phyloP scores from a whole-genome alignment of 1,284 basidiomycete species.

The Rhodotorula sp. region DNA sequence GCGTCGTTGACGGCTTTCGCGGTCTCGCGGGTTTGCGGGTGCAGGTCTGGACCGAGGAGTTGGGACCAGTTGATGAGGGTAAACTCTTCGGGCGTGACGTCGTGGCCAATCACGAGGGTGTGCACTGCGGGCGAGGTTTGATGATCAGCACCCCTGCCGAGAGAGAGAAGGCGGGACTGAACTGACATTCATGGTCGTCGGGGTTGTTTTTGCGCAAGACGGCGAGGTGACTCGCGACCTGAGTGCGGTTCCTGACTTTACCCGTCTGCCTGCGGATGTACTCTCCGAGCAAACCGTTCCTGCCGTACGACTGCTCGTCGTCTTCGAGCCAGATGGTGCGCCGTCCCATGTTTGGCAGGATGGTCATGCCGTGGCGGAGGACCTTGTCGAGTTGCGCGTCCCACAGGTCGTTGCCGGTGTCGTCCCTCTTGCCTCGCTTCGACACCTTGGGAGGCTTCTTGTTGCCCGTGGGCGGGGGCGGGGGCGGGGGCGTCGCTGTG shows the following conservation, averaged over 20 bases:
- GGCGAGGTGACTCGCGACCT: constrained; percentile 13
- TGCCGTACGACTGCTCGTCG: constrained; percentile 15
- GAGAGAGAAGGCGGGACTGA: not conserved
- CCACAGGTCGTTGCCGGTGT: constrained; percentile 10
- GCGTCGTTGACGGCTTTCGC: constrained; percentile 1
- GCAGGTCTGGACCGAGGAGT: constrained; percentile 17
- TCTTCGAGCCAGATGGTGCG: constrained; percentile 13
- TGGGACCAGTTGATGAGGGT: constrained; percentile 9
- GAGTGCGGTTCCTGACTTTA: constrained; percentile 9
- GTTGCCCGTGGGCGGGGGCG: too few species aligned
- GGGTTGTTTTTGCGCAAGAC: constrained; percentile 7
- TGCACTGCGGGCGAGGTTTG: not conserved
- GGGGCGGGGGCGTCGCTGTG: too few species aligned
- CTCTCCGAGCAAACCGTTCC: constrained; percentile 17
- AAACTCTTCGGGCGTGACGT: not conserved
- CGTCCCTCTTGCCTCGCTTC: constrained; percentile 3
- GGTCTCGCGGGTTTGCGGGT: not conserved
- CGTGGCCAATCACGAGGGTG: constrained; percentile 8
- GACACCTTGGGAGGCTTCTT: not conserved
- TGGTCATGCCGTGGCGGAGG: constrained; percentile 1
- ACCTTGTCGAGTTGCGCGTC: not conserved
- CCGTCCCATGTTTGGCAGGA: constrained; percentile 16
- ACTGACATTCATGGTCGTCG: constrained; percentile 11
- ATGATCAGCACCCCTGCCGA: not conserved
- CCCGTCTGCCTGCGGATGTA: constrained; percentile 27